Conservation (phyloP, 2,329 filamentous ascomycete genomes). For the Alternaria atra region DNA sequence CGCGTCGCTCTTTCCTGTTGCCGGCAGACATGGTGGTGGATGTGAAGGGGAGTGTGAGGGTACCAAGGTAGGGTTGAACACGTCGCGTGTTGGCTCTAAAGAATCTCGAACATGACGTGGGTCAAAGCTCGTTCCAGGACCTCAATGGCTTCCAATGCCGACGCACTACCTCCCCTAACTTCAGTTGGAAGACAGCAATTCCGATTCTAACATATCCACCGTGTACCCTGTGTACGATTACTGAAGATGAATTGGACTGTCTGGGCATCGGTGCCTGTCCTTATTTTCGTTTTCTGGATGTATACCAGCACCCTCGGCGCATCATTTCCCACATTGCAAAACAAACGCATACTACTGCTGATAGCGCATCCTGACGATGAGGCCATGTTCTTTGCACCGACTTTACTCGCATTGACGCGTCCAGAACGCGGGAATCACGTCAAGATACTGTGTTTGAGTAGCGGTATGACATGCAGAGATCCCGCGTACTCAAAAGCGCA, state of each 20-base stretch:
- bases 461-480: constrained; percentile 62
- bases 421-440: constrained; percentile 87
- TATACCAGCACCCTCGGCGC: constrained; percentile 57
- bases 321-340: constrained; percentile 72
- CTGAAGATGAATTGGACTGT: constrained; percentile 53
- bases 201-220: neutral
- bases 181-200: neutral
- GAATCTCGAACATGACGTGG: constrained; percentile 21
- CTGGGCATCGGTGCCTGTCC: constrained; percentile 52
- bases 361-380: constrained; percentile 99
- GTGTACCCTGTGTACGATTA: neutral
- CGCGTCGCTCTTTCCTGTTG: constrained; percentile 59
- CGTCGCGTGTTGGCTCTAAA: constrained; percentile 35
- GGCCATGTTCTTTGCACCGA: constrained; percentile 98
- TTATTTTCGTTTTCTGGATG: constrained; percentile 57
- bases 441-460: constrained; percentile 92
- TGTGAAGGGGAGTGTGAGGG: constrained; percentile 8
- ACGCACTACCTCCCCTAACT: constrained; percentile 1
- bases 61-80: constrained; percentile 9
- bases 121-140: constrained; percentile 23
- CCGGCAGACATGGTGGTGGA: constrained; percentile 36
- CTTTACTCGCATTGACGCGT: constrained; percentile 81
- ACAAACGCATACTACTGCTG: constrained; percentile 88
- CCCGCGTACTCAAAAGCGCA: neutral
- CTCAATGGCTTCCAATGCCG: neutral